phyloP scores from a whole-genome alignment of 805 yeast genomes.

The Ogataea salicorniae region DNA sequence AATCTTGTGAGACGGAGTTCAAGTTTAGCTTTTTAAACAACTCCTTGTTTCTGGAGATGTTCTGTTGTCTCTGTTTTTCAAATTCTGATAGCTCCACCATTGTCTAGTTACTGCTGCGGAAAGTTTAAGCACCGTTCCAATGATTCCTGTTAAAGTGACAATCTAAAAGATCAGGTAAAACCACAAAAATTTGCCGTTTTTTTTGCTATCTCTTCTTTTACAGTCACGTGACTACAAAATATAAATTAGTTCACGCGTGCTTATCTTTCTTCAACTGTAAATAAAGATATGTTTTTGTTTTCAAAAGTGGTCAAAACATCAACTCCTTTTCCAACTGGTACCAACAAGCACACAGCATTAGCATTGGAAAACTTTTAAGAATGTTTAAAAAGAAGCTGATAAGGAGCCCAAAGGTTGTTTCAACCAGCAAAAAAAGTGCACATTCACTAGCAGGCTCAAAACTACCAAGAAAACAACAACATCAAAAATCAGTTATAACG shows the following conservation, averaged over 20 bases:
- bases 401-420: background rate
- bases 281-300: no score
- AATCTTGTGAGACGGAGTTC: conserved; percentile 49
- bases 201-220: no score
- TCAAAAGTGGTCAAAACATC: no score
- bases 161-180: no score
- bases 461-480: background rate
- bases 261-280: no score
- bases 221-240: no score
- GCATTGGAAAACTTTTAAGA: background rate
- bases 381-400: background rate
- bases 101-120: background rate
- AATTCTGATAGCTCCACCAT: conserved; percentile 49
- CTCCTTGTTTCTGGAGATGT: conserved; percentile 78
- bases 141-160: no score
- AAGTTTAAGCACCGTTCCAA: no score
- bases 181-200: no score
- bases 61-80: conserved; percentile 66
- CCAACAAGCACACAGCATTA: background rate
- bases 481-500: background rate
- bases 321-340: background rate
- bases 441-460: no score
- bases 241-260: no score
- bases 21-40: conserved; percentile 68
- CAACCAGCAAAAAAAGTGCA: background rate